Conservation (phyloP, 2,329 filamentous ascomycete species). For the Ceratocystis papillata region DNA sequence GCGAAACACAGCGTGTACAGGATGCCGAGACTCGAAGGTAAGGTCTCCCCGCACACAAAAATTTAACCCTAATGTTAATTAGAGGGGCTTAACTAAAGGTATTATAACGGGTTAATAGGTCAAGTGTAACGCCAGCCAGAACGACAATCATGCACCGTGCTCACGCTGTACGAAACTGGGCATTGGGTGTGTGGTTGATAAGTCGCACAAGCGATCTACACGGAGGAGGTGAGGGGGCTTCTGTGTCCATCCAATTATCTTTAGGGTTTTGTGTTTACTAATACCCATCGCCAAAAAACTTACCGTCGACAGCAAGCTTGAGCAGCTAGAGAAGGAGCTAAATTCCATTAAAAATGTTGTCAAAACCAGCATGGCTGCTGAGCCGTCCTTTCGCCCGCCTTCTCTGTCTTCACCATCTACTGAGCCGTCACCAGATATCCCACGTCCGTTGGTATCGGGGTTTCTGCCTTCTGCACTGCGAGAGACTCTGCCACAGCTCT, state of each 20-base stretch:
- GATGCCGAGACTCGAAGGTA: slow-evolving; percentile 29
- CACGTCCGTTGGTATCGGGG: neutral
- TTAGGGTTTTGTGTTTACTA: neutral
- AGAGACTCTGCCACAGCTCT: neutral
- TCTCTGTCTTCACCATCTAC: neutral
- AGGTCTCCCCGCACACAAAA: neutral
- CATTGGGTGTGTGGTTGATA: slow-evolving; percentile 38
- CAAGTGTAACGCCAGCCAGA: slow-evolving; percentile 36
- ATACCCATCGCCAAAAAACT: neutral
- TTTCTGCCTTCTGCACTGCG: neutral
- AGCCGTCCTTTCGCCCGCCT: slow-evolving; percentile 7
- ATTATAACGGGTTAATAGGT: slow-evolving; percentile 30
- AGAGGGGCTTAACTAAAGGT: slow-evolving; percentile 3
- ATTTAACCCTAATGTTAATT: neutral
- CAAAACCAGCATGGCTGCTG: slow-evolving; percentile 26
- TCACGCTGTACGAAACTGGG: slow-evolving; percentile 38
- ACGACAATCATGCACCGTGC: slow-evolving; percentile 34
- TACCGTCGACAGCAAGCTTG: slow-evolving; percentile 38
- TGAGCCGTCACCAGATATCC: neutral
- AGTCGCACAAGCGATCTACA: slow-evolving; percentile 39
- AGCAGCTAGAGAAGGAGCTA: slow-evolving; percentile 46
- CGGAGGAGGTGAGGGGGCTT: slow-evolving; percentile 34
- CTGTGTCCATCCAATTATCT: neutral
- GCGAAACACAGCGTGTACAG: slow-evolving; percentile 31
- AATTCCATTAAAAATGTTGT: slow-evolving; percentile 45